Evolutionary conservation across 106 monocot species (phyloP).

Genomic region (Amphibolis antarctica): DNA sequence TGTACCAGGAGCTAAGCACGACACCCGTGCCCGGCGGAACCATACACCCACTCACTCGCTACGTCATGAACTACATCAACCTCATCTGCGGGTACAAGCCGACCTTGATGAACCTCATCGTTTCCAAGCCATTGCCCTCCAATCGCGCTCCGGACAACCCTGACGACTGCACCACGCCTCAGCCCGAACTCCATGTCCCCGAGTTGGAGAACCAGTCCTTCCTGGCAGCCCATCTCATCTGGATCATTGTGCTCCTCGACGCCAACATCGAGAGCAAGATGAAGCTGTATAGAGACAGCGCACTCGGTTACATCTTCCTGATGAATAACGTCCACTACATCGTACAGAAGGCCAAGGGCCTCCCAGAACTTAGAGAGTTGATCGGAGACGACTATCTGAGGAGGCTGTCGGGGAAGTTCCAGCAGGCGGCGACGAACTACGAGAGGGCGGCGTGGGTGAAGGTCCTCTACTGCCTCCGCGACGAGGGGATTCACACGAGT

Average conservation of each 20-base stretch:
- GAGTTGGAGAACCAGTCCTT: conserved; percentile 38
- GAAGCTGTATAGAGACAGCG: conserved; percentile 43
- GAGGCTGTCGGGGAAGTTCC: conserved; percentile 48
- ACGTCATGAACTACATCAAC: conserved; percentile 92
- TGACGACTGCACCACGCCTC: conserved; percentile 2
- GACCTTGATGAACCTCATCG: conserved; percentile 52
- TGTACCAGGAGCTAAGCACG: conserved; percentile 46
- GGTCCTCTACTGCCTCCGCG: conserved; percentile 64
- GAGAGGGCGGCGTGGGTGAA: conserved; percentile 70
- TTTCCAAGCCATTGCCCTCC: conserved; percentile 27
- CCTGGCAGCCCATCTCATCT: conserved; percentile 49
- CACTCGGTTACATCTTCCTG: conserved; percentile 59
- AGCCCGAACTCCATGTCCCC: conserved; percentile 32
- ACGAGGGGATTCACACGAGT: conserved; percentile 74
- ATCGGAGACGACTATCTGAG: conserved; percentile 61
- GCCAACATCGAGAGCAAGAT: conserved; percentile 65
- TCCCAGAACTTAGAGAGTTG: conserved; percentile 51
- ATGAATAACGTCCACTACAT: conserved; percentile 98
- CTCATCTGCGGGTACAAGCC: conserved; percentile 71
- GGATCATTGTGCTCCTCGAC: conserved; percentile 65
- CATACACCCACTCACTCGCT: conserved; percentile 76
- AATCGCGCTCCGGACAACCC: background rate
- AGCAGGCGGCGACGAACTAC: conserved; percentile 65
- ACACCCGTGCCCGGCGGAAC: conserved; percentile 80
- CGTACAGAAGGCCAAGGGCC: conserved; percentile 63